These are phyloP conservation scores for Paecilomyces formosus DNA, from an alignment of 2,329 filamentous ascomycete species.

Conservation along the genomic window DNA sequence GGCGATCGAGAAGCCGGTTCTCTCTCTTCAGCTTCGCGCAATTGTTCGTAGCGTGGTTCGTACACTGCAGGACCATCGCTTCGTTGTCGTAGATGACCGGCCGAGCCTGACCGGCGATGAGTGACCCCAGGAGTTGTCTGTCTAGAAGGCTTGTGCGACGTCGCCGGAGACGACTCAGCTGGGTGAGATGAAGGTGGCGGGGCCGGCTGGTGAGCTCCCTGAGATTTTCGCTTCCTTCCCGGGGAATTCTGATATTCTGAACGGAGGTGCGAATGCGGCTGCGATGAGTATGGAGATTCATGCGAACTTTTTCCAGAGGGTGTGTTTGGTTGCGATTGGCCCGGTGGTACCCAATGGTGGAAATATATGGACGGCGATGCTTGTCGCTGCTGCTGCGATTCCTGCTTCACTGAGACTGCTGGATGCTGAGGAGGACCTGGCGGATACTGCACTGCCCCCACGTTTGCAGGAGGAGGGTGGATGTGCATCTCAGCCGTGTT, in stretches of 20 bases:
- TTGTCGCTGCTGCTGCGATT: slow-evolving; percentile 52
- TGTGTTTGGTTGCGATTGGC: slow-evolving; percentile 60
- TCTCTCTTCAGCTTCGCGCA: neutral
- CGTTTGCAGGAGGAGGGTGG: slow-evolving; percentile 25
- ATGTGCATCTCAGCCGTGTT: slow-evolving; percentile 37
- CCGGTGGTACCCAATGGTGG: slow-evolving; percentile 85
- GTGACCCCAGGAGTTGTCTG: slow-evolving; percentile 1
- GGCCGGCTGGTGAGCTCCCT: slow-evolving; percentile 44
- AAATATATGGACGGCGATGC: slow-evolving; percentile 76
- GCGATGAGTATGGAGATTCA: slow-evolving; percentile 39
- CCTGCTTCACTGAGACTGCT: slow-evolving; percentile 44
- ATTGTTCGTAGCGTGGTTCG: neutral
- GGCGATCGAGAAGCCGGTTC: neutral
- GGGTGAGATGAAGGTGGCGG: slow-evolving; percentile 46
- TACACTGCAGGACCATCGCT: slow-evolving; percentile 2
- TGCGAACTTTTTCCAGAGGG: slow-evolving; percentile 65
- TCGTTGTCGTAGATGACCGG: slow-evolving; percentile 7
- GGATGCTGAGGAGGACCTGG: slow-evolving; percentile 36
- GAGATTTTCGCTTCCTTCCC: slow-evolving; percentile 70
- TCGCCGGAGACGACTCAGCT: slow-evolving; percentile 24
- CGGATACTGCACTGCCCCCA: slow-evolving; percentile 16
- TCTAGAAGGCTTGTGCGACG: neutral
- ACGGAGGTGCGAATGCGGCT: slow-evolving; percentile 41
- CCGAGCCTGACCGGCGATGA: neutral
- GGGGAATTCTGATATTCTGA: slow-evolving; percentile 66